phyloP scores from a whole-genome alignment of 495 filamentous ascomycete genomes.

The Aspergillus cristatus region DNA sequence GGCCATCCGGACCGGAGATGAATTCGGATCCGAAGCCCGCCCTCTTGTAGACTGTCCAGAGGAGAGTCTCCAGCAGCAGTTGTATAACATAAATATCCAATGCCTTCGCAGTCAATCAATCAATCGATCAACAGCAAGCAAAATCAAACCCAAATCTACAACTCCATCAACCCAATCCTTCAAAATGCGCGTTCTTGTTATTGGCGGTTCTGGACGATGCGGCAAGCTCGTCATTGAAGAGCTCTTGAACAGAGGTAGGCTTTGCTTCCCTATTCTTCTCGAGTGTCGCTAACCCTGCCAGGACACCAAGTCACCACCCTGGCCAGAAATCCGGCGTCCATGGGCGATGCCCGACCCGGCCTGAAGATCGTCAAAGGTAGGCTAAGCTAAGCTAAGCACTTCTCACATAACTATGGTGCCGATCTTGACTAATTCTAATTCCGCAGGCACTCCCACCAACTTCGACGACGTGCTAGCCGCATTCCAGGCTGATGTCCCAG shows the following conservation, averaged over 20 bases:
- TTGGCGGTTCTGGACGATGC: conserved; percentile 34
- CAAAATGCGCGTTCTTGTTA: conserved; percentile 31
- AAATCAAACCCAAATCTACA: conserved; percentile 2
- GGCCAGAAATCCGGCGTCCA: conserved; percentile 8
- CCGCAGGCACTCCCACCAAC: conserved; percentile 31
- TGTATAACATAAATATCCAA: too few species aligned
- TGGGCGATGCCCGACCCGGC: conserved; percentile 6
- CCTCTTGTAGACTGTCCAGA: too few species aligned
- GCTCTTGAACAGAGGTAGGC: conserved; percentile 17
- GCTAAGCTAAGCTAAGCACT: too few species aligned
- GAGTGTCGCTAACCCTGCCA: conserved; percentile 1
- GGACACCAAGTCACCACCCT: conserved; percentile 15
- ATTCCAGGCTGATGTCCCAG: conserved; percentile 19
- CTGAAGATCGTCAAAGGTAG: conserved; percentile 18
- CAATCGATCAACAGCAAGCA: too few species aligned
- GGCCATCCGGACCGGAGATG: too few species aligned
- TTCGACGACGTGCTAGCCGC: conserved; percentile 27
- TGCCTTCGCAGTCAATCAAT: too few species aligned
- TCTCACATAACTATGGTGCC: too few species aligned
- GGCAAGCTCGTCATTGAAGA: conserved; percentile 31
- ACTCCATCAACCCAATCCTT: neutral
- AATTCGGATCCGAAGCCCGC: too few species aligned
- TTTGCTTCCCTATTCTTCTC: conserved; percentile 2
- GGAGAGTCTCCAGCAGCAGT: too few species aligned
- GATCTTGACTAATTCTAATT: neutral